Evolutionary conservation across 768 basidiomycete species (phyloP).

Genomic region (Pleurotus tuoliensis): DNA sequence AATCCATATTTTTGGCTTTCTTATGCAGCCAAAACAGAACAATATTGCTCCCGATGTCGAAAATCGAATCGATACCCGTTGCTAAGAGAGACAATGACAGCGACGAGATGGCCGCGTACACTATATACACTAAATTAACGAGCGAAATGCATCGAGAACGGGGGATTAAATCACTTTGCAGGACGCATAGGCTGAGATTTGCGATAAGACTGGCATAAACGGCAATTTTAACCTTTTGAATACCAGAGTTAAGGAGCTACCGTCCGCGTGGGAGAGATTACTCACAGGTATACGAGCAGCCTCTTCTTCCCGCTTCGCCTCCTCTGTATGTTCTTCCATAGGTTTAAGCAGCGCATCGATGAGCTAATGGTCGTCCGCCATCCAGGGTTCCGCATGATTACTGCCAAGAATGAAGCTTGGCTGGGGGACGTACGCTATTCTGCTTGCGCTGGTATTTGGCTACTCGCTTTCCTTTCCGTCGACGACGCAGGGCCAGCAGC

Average conservation of each 20-base stretch:
- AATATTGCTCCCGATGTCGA: conserved; percentile 80
- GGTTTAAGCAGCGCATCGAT: conserved; percentile 87
- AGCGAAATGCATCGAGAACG: not conserved
- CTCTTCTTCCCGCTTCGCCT: conserved; percentile 70
- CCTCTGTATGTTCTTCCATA: conserved; percentile 84
- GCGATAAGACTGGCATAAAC: conserved; percentile 77
- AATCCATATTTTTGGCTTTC: conserved; percentile 67
- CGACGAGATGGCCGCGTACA: conserved; percentile 90
- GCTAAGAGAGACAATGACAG: conserved; percentile 83
- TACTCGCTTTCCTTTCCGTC: conserved; percentile 57
- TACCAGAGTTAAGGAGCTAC: not conserved
- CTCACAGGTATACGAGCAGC: conserved; percentile 63
- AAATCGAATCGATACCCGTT: conserved; percentile 84
- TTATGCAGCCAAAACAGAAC: conserved; percentile 78
- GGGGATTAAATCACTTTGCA: conserved; percentile 52
- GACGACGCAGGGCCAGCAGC: conserved; percentile 55
- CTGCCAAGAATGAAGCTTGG: not conserved
- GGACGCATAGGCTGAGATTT: conserved; percentile 67
- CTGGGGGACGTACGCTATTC: conserved; percentile 52
- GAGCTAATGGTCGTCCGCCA: conserved; percentile 44
- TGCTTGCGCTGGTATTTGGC: conserved; percentile 67
- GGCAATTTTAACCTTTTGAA: conserved; percentile 76
- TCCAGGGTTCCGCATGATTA: not conserved
- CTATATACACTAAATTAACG: conserved; percentile 30
- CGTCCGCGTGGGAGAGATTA: conserved; percentile 7